A percentile compares a stretch with the other conserved stretches of the same genome.
Conservation (phyloP, 768 basidiomycete genomes). For the Dentipellis fragilis region DNA sequence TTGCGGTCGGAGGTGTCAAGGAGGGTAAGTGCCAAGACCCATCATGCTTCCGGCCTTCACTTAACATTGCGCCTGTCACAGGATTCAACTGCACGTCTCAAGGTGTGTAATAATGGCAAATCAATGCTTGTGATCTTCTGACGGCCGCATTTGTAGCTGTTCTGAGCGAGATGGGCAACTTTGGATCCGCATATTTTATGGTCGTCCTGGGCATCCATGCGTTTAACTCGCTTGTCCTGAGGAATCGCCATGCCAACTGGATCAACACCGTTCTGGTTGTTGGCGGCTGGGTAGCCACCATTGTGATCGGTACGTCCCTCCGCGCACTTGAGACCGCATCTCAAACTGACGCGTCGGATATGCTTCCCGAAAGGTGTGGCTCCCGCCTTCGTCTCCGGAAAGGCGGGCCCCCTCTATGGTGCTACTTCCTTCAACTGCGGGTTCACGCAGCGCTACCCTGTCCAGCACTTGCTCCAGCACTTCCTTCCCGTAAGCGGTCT, state of each 20-base stretch:
- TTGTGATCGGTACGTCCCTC: conserved; percentile 34
- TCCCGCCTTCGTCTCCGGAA: conserved; percentile 24
- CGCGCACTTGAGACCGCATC: background rate
- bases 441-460: conserved; percentile 31
- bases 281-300: conserved; percentile 46
- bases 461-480: conserved; percentile 41
- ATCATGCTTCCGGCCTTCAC: background rate
- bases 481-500: conserved; percentile 45
- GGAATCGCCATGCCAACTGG: conserved; percentile 39
- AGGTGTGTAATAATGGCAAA: conserved; percentile 30
- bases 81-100: conserved; percentile 37
- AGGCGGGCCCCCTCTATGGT: conserved; percentile 40
- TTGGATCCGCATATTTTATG: conserved; percentile 55
- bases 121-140: background rate
- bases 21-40: background rate
- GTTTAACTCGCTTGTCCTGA: conserved; percentile 55
- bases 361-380: conserved; percentile 9
- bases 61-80: background rate
- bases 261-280: conserved; percentile 31
- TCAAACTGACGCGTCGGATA: background rate
- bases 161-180: conserved; percentile 53
- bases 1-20: conserved; percentile 25
- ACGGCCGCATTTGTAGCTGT: conserved; percentile 26
- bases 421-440: conserved; percentile 42
- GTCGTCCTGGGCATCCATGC: conserved; percentile 56